Conservation (phyloP, 257 asterid genomes). For the Lycium ferocissimum region DNA sequence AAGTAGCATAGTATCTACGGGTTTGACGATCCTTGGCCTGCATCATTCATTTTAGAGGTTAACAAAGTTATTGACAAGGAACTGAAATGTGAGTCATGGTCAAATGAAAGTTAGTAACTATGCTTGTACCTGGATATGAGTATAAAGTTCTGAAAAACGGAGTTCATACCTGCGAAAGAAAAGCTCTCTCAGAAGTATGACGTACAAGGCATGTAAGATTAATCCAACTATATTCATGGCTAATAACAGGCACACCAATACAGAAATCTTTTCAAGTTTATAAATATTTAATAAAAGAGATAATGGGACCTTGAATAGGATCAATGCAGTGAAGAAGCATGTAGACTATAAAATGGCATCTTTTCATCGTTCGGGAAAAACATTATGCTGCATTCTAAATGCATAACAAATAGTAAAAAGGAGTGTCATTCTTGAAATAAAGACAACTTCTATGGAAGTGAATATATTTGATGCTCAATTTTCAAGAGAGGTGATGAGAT, state of each 20-base stretch:
- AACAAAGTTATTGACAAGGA: slow-evolving; percentile 32
- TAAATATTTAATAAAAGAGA: background rate
- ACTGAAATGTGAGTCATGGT: slow-evolving; percentile 30
- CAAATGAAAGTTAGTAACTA: slow-evolving; percentile 19
- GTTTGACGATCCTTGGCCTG: slow-evolving; percentile 77
- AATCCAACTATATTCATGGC: background rate
- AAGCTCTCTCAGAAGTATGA: slow-evolving; percentile 11
- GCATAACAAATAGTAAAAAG: background rate
- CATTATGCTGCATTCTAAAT: background rate
- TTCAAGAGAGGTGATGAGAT: slow-evolving; percentile 12
- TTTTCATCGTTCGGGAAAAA: background rate
- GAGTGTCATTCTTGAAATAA: background rate
- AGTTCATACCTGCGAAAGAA: slow-evolving; percentile 70
- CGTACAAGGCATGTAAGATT: background rate
- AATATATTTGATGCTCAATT: background rate
- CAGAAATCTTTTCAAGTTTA: background rate
- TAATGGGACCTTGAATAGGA: slow-evolving; percentile 13
- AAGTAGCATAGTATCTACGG: slow-evolving; percentile 75
- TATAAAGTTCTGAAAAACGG: slow-evolving; percentile 74
- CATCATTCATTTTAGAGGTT: slow-evolving; percentile 31
- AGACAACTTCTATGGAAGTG: background rate
- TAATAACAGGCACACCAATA: background rate
- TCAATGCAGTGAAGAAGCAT: background rate
- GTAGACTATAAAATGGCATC: background rate
- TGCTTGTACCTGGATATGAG: slow-evolving; percentile 68